Percentiles rank a stretch among this genome's conserved stretches.
Conservation (phyloP, 352 stramenopile species). For the Phytopythium mirpurense region DNA sequence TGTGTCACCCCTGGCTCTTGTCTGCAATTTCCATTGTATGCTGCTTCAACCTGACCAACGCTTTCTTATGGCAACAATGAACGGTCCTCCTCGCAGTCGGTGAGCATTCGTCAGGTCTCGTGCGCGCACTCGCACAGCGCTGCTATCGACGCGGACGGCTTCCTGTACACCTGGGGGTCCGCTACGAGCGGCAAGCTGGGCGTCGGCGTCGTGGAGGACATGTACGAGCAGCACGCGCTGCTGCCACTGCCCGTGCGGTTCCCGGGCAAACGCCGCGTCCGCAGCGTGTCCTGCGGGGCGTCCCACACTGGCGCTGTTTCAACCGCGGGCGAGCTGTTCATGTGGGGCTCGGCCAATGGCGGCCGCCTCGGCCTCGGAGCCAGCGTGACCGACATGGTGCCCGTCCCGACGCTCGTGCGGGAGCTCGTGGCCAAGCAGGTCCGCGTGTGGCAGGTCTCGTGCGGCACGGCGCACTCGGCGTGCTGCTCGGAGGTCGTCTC, state of each 20-base stretch:
- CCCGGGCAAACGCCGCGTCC: slow-evolving; percentile 48
- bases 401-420: slow-evolving; percentile 81
- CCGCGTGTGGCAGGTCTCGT: slow-evolving; percentile 74
- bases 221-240: slow-evolving; percentile 77
- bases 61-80: background rate
- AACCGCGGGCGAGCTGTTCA: slow-evolving; percentile 68
- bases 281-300: slow-evolving; percentile 85
- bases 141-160: slow-evolving; percentile 63
- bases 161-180: slow-evolving; percentile 89
- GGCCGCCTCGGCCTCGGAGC: slow-evolving; percentile 86
- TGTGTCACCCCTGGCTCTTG: slow-evolving; percentile 19
- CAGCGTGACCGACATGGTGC: slow-evolving; percentile 54
- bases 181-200: slow-evolving; percentile 79
- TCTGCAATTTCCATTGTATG: slow-evolving; percentile 19
- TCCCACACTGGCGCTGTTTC: slow-evolving; percentile 76
- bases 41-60: background rate
- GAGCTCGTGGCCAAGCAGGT: slow-evolving; percentile 53
- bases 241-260: slow-evolving; percentile 70
- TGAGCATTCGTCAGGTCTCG: slow-evolving; percentile 42
- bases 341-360: slow-evolving; percentile 91
- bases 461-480: slow-evolving; percentile 74
- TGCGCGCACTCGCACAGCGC: slow-evolving; percentile 88
- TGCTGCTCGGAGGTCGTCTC: slow-evolving; percentile 68
- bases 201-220: slow-evolving; percentile 74
- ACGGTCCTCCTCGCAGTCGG: slow-evolving; percentile 5